Percentiles rank a stretch among this genome's conserved stretches.
Evolutionary conservation across 2,329 filamentous ascomycete species (phyloP).

Genomic region (Ophiosphaerella korrae): DNA sequence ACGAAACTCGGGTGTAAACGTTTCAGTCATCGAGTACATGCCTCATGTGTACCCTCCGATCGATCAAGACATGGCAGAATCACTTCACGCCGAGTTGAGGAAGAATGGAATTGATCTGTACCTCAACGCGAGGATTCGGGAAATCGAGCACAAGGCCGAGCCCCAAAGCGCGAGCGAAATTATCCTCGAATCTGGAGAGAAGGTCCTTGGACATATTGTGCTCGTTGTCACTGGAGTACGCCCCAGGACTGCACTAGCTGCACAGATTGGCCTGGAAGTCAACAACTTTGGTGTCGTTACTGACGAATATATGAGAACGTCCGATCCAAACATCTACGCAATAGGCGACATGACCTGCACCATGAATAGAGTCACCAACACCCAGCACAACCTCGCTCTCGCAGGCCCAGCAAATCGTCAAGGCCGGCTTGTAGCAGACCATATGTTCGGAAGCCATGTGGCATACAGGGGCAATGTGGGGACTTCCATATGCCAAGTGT

Average conservation of each 20-base stretch:
- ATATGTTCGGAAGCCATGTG: constrained; percentile 21
- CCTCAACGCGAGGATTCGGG: constrained; percentile 9
- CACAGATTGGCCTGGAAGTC: constrained; percentile 15
- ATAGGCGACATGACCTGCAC: constrained; percentile 36
- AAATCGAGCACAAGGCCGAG: background rate
- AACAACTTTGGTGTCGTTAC: constrained; percentile 14
- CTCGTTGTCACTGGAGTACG: constrained; percentile 17
- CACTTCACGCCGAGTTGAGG: constrained; percentile 22
- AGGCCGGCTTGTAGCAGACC: constrained; percentile 29
- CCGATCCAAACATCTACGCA: constrained; percentile 33
- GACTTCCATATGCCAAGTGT: constrained; percentile 26
- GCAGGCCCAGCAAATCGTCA: constrained; percentile 34
- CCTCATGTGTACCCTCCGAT: constrained; percentile 23
- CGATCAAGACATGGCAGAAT: constrained; percentile 26
- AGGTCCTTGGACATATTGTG: constrained; percentile 8
- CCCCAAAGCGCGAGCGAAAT: background rate
- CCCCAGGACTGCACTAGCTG: constrained; percentile 7
- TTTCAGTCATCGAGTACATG: constrained; percentile 24
- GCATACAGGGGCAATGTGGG: constrained; percentile 28
- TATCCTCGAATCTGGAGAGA: constrained; percentile 2
- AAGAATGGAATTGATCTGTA: constrained; percentile 16
- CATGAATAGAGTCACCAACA: constrained; percentile 15
- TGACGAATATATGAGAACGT: constrained; percentile 29
- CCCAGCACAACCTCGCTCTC: constrained; percentile 18
- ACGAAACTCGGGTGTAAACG: constrained; percentile 18